Evolutionary conservation across 176 grass and related monocot genomes (phyloP).

Genomic region (Chloris gayana): DNA sequence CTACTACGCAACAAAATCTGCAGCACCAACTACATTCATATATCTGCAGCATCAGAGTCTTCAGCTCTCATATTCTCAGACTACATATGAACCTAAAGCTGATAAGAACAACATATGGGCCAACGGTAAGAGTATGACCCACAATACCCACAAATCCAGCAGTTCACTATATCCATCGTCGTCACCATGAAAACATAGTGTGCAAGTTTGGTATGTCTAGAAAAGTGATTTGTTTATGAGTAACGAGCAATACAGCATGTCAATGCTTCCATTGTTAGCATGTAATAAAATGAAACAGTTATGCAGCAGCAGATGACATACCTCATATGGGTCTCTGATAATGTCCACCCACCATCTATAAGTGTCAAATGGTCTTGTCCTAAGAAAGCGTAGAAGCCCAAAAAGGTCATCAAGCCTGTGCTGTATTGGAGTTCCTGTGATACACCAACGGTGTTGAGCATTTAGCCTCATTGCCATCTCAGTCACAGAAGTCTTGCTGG

Average conservation of each 20-base stretch:
- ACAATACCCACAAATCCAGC: not conserved
- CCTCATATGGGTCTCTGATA: conserved; percentile 96
- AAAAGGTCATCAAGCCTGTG: conserved; percentile 85
- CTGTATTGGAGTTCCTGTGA: conserved; percentile 96
- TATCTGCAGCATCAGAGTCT: conserved; percentile 12
- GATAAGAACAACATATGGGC: conserved; percentile 1
- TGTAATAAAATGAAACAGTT: conserved; percentile 17
- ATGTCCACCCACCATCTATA: conserved; percentile 95
- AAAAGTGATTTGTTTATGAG: not conserved
- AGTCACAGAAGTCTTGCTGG: conserved; percentile 74
- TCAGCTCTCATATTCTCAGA: conserved; percentile 31
- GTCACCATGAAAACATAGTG: not conserved
- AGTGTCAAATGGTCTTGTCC: conserved; percentile 72
- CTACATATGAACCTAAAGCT: conserved; percentile 24
- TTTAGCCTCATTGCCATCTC: conserved; percentile 95
- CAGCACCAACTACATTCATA: conserved; percentile 18
- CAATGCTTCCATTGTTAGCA: conserved; percentile 18
- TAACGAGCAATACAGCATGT: conserved; percentile 15
- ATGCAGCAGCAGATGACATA: conserved; percentile 39
- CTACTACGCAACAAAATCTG: conserved; percentile 18
- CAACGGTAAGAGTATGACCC: conserved; percentile 16
- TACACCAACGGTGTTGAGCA: conserved; percentile 82
- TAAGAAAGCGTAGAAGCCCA: conserved; percentile 89
- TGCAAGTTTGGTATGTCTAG: conserved; percentile 1
- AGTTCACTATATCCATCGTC: conserved; percentile 17